Evolutionary conservation across 176 grass and related monocot genomes (phyloP).

Genomic region (Tillandsia fasciculata): DNA sequence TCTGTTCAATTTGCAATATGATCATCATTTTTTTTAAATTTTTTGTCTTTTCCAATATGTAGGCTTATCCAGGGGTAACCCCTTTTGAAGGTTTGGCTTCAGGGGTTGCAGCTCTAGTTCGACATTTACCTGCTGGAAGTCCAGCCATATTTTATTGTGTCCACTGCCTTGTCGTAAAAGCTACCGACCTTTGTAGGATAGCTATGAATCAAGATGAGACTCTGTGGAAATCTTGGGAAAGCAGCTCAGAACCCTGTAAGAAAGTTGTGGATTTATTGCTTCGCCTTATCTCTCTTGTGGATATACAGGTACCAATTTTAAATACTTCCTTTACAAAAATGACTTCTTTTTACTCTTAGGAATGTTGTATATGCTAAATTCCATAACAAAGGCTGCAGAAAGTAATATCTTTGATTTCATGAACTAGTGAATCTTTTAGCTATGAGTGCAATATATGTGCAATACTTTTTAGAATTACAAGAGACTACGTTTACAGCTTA

Average conservation of each 20-base stretch:
- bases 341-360: not conserved
- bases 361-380: not conserved
- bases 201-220: constrained; percentile 42
- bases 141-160: constrained; percentile 62
- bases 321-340: not conserved
- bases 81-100: constrained; percentile 78
- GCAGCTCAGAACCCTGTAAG: constrained; percentile 73
- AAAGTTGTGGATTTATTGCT: constrained; percentile 69
- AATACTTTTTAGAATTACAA: too few relatives aligned
- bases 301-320: constrained; percentile 75
- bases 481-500: too few relatives aligned
- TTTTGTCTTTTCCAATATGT: constrained; percentile 2
- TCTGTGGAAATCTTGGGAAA: constrained; percentile 89
- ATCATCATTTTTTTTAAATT: not conserved
- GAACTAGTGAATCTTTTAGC: too few relatives aligned
- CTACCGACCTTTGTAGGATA: constrained; percentile 40
- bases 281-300: constrained; percentile 64
- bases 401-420: too few relatives aligned
- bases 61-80: constrained; percentile 68
- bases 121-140: constrained; percentile 68
- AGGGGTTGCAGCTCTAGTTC: constrained; percentile 65
- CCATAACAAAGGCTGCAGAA: not conserved
- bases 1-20: not conserved
- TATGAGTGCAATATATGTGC: too few relatives aligned
- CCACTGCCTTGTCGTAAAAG: constrained; percentile 55